Base-by-base conservation (phyloP, 352 stramenopile species). In the Phytophthora chlamydospora region DNA sequence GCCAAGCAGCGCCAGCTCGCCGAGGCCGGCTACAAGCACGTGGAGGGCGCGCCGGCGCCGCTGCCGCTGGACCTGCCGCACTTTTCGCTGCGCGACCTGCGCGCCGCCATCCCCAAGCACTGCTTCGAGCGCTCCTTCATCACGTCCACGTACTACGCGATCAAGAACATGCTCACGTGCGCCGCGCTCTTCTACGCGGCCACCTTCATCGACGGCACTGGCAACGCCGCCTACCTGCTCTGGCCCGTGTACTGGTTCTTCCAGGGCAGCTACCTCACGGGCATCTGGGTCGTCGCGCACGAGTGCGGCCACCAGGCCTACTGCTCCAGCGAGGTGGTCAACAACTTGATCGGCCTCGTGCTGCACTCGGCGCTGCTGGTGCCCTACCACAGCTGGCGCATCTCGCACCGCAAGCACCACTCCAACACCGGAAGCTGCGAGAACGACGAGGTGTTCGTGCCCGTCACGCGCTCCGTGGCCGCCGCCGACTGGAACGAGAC, bases 251-350 rank as follows among this genome's bases (percentile, higher is more conserved):
- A 99, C 80, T 98, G 95, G 78, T 99, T 98, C 77, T 93, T 97
- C 73, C 96, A 99, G 83, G 97, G 97, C 66, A 97, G 85, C 57
- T 98, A 99, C 66, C 79, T 98, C 47, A 99, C 97, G 39, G 97
- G 97, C 42, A 89, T 98, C 35, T 99, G 97, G 97, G 96, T 99
- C 31, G 68, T 99, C 9, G 97, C 93, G 0, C 97, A 99, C 72
- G 97, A 99, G 72, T 99, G 97, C 70, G 97, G 97, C 42, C 97
- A 99, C 78, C 94, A 98, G 68, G 91, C 96, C 34, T 99, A 98
- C 75, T 98, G 89, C 33, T 83, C 90, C 17, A 97, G 70, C 38
- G 90, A 98, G 77, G 76, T 84, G 1, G 85, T 98, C 29, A 99
- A 99, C 80, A 98, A 99, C 70, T 48, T 90, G 40, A 88, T 99